These are phyloP conservation scores for Chaetomiaceae sp. DNA, from an alignment of 2,329 filamentous ascomycete species.

Conservation along the genomic window DNA sequence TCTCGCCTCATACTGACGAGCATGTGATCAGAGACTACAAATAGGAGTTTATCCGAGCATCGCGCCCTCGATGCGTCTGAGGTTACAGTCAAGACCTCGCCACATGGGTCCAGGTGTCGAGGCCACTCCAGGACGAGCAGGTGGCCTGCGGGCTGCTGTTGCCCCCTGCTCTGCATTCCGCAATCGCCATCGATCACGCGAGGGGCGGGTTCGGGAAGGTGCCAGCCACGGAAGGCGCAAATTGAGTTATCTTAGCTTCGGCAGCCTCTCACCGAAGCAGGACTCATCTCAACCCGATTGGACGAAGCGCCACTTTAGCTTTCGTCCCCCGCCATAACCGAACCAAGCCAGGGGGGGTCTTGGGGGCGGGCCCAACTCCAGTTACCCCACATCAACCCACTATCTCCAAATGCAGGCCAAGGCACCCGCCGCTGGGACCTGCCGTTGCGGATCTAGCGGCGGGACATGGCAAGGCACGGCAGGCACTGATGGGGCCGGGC, in stretches of 20 bases:
- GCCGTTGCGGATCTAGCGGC: slow-evolving; percentile 21
- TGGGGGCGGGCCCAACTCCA: too few relatives aligned
- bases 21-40: too few relatives aligned
- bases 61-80: too few relatives aligned
- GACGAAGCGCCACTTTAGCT: background rate
- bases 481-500: background rate
- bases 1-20: too few relatives aligned
- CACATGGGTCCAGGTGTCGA: too few relatives aligned
- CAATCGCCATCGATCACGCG: background rate
- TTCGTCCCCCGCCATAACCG: background rate
- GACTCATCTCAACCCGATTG: background rate
- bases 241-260: slow-evolving; percentile 11
- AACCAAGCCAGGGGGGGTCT: background rate
- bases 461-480: background rate
- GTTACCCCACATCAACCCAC: background rate
- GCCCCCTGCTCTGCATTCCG: background rate
- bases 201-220: background rate
- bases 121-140: slow-evolving; percentile 1
- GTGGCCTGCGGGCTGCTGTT: background rate
- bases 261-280: background rate
- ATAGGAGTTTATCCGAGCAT: too few relatives aligned
- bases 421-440: slow-evolving; percentile 10
- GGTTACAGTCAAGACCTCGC: too few relatives aligned
- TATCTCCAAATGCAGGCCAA: background rate
- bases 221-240: background rate